phyloP scores from a whole-genome alignment of 371 early-diverging fungal species.

The Mucor ambiguus region DNA sequence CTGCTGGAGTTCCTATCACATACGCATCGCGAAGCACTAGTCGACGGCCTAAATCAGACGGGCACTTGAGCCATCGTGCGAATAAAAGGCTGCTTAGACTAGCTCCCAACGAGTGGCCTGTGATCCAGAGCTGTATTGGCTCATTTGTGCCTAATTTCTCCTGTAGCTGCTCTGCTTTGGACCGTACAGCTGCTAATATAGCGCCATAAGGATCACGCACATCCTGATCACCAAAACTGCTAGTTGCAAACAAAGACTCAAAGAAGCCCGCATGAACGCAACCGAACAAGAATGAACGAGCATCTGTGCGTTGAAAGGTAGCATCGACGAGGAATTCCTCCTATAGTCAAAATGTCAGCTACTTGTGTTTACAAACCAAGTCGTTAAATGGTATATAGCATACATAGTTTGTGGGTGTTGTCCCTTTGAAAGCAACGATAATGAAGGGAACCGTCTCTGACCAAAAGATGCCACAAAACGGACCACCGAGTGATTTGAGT shows the following conservation, averaged over 20 bases:
- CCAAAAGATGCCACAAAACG: conserved; percentile 53
- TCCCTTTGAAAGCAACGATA: conserved; percentile 50
- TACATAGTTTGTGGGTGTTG: conserved; percentile 35
- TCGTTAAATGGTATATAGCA: neutral
- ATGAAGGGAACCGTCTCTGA: conserved; percentile 45
- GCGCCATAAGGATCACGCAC: conserved; percentile 47
- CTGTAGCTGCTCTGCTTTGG: conserved; percentile 32
- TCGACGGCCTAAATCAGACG: conserved; percentile 28
- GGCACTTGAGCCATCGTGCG: conserved; percentile 44
- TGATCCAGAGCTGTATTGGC: conserved; percentile 53
- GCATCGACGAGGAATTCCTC: conserved; percentile 48
- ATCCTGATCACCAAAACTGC: conserved; percentile 26
- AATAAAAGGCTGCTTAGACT: conserved; percentile 48
- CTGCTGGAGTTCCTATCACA: conserved; percentile 44
- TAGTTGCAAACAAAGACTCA: conserved; percentile 34
- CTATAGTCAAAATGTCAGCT: neutral
- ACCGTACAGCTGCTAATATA: conserved; percentile 43
- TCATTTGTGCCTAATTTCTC: conserved; percentile 24
- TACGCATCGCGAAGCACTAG: conserved; percentile 43
- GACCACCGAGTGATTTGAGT: conserved; percentile 51
- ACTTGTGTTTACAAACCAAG: neutral
- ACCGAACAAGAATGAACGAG: conserved; percentile 35
- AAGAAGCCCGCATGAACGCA: conserved; percentile 46
- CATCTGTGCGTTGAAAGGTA: conserved; percentile 41
- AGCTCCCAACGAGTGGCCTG: conserved; percentile 58